Percentiles rank a stretch among this genome's conserved stretches.
These are phyloP conservation scores for Tetragonia tetragonoides DNA, from an alignment of 148 eudicot genomes.

Conservation along the genomic window DNA sequence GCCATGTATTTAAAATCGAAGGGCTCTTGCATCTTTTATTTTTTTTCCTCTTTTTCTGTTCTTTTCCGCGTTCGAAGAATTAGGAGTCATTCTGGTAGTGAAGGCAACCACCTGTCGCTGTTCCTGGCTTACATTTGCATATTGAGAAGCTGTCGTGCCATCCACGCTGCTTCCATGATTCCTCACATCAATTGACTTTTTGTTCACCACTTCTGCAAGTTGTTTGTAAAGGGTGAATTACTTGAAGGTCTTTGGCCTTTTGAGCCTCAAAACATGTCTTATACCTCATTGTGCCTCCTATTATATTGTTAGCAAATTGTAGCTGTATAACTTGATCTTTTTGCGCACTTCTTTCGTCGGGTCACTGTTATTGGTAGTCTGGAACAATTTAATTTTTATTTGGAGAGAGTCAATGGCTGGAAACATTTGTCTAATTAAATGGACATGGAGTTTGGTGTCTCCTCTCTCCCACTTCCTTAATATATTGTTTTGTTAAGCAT, in stretches of 20 bases:
- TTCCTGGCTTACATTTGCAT: neutral
- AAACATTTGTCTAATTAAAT: neutral
- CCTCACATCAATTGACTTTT: neutral
- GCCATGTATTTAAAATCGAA: too few relatives aligned
- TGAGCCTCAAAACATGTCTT: too few relatives aligned
- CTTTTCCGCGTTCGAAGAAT: too few relatives aligned
- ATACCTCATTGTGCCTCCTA: too few relatives aligned
- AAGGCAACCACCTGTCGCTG: too few relatives aligned
- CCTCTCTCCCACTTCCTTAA: neutral
- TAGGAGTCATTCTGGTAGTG: too few relatives aligned
- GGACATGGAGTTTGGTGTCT: slow-evolving; percentile 3
- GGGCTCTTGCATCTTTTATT: too few relatives aligned
- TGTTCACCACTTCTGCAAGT: slow-evolving; percentile 4
- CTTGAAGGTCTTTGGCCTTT: neutral
- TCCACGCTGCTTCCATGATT: neutral
- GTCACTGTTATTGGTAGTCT: neutral
- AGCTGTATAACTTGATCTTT: too few relatives aligned
- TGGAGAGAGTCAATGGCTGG: slow-evolving; percentile 1
- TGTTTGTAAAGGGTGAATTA: neutral
- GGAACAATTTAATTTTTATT: neutral
- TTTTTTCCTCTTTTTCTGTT: too few relatives aligned
- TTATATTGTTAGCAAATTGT: too few relatives aligned
- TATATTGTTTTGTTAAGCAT: slow-evolving; percentile 22
- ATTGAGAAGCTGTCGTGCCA: neutral
- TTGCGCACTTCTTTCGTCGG: too few relatives aligned